These are phyloP conservation scores for Botrytis galanthina DNA, from an alignment of 2,329 filamentous ascomycete genomes.

Conservation along the genomic window DNA sequence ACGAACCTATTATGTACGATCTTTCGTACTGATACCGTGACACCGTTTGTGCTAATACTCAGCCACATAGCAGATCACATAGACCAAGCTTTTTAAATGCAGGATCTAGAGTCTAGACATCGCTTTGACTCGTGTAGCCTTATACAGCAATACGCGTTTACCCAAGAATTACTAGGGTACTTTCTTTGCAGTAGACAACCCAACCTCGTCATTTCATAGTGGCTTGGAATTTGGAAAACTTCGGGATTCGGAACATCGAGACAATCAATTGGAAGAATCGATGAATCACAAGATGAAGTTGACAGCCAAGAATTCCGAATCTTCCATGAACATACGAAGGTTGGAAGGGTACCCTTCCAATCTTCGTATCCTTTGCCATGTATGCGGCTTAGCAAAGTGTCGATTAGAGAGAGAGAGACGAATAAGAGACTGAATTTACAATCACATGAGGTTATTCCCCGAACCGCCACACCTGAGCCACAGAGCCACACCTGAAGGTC, in stretches of 20 bases:
- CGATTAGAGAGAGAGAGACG: not conserved
- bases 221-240: not conserved
- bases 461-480: not conserved
- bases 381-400: constrained; percentile 9
- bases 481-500: not conserved
- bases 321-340: not conserved
- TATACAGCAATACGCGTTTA: not conserved
- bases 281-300: not conserved
- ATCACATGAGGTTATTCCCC: not conserved
- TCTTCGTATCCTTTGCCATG: not conserved
- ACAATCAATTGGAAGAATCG: not conserved
- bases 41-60: not conserved
- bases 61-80: not conserved
- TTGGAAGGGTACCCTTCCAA: too few species aligned
- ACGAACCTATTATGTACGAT: not conserved
- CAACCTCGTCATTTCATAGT: constrained; percentile 5
- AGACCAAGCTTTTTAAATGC: not conserved
- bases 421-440: not conserved
- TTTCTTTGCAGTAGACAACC: not conserved
- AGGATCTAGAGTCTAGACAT: not conserved
- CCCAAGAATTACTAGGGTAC: not conserved
- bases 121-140: not conserved
- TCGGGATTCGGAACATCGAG: not conserved
- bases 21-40: not conserved
- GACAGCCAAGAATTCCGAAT: not conserved